Evolutionary conservation across 345 rosid genomes (phyloP).

Genomic region (Eucalyptus decipiens): DNA sequence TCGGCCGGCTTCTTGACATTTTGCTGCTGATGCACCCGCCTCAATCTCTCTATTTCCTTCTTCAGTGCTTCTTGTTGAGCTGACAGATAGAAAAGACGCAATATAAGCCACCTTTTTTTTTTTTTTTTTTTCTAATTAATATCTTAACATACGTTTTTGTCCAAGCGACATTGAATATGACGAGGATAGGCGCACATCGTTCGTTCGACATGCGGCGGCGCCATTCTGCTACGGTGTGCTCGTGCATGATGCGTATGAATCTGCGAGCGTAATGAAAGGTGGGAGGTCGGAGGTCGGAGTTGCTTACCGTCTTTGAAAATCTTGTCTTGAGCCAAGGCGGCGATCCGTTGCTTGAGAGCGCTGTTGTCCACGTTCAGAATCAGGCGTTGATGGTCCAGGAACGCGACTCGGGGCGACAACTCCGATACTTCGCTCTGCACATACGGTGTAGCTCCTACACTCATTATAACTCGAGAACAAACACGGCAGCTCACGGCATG

Average conservation of each 20-base stretch:
- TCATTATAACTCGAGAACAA: not conserved
- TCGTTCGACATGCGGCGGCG: not conserved
- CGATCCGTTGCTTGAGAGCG: slow-evolving; percentile 65
- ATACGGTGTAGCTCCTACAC: not conserved
- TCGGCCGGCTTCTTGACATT: not conserved
- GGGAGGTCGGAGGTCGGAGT: not conserved
- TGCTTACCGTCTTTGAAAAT: slow-evolving; percentile 60
- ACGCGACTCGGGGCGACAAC: slow-evolving; percentile 70
- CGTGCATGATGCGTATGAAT: not conserved
- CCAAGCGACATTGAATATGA: not conserved
- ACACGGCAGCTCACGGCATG: not conserved
- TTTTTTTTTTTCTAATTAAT: too few relatives aligned
- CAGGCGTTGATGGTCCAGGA: slow-evolving; percentile 56
- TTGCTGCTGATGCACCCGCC: slow-evolving; percentile 44
- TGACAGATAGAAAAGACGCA: not conserved
- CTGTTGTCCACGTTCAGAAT: slow-evolving; percentile 59
- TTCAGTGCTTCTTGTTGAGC: slow-evolving; percentile 67
- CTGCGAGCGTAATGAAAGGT: not conserved
- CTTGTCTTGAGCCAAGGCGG: slow-evolving; percentile 81
- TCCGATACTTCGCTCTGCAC: slow-evolving; percentile 59
- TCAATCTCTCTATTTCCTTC: slow-evolving; percentile 59
- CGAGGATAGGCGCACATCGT: not conserved
- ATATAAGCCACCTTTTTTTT: not conserved
- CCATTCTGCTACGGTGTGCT: not conserved
- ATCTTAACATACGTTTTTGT: not conserved